Conservation (phyloP, 257 asterid species). For the Anisodus tanguticus region DNA sequence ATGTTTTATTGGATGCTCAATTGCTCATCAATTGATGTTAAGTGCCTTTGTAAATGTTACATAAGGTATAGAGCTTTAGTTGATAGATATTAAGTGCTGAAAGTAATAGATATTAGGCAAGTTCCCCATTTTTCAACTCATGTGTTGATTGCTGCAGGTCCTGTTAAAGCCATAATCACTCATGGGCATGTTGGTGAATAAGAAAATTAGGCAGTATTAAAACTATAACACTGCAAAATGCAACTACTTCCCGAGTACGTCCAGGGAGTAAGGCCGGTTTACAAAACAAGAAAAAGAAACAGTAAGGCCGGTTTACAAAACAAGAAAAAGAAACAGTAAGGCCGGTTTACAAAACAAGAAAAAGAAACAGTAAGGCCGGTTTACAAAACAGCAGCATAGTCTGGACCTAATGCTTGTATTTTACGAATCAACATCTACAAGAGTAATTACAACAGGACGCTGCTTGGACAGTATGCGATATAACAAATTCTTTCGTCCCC, state of each 20-base stretch:
- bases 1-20: neutral
- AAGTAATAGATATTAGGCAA: neutral
- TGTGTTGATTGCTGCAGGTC: neutral
- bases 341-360: constrained; percentile 24
- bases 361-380: neutral
- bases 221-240: neutral
- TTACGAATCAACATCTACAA: constrained; percentile 30
- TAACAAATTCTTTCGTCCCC: constrained; percentile 66
- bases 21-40: neutral
- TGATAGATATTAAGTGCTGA: neutral
- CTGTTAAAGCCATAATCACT: neutral
- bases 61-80: neutral
- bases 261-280: neutral
- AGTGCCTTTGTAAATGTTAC: neutral
- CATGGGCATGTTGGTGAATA: neutral
- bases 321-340: too few species aligned
- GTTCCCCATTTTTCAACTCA: neutral
- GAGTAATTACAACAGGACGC: constrained; percentile 38
- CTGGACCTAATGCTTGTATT: neutral
- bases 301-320: neutral
- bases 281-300: neutral
- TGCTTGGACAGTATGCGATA: constrained; percentile 57
- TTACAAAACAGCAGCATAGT: constrained; percentile 8
- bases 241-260: neutral
- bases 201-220: neutral